These are phyloP conservation scores for Fraxinus velutina DNA, from an alignment of 305 asterid genomes.

Conservation along the genomic window DNA sequence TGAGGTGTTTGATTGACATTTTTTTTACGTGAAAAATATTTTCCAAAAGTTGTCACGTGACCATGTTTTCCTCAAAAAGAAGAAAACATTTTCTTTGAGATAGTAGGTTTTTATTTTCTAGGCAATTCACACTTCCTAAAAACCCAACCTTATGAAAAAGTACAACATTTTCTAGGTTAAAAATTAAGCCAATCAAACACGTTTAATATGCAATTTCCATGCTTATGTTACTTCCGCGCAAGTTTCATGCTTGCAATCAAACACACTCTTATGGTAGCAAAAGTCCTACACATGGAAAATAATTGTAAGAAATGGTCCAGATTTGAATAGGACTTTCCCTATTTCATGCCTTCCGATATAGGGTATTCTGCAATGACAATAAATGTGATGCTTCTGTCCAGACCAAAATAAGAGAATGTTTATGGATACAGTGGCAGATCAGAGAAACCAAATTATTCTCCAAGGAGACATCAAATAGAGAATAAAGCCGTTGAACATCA, in stretches of 20 bases:
- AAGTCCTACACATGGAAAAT: not conserved
- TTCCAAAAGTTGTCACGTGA: not conserved
- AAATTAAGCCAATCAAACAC: not conserved
- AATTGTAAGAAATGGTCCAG: not conserved
- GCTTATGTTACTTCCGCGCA: not conserved
- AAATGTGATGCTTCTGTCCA: not conserved
- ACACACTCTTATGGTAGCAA: not conserved
- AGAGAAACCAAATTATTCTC: slow-evolving; percentile 82
- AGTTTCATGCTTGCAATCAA: not conserved
- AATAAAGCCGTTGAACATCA: slow-evolving; percentile 74
- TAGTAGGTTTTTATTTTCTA: not conserved
- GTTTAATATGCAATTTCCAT: not conserved
- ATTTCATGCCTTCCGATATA: not conserved
- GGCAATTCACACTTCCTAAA: not conserved
- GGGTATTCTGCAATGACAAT: slow-evolving; percentile 3
- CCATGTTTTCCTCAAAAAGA: not conserved
- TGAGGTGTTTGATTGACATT: not conserved
- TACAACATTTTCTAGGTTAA: not conserved
- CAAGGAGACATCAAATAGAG: slow-evolving; percentile 79
- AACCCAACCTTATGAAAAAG: not conserved
- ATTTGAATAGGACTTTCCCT: not conserved
- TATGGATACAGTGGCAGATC: slow-evolving; percentile 92
- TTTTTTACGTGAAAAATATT: too few species aligned
- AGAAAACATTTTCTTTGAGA: not conserved
- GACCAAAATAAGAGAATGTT: slow-evolving; percentile 14